phyloP scores from a whole-genome alignment of 495 filamentous ascomycete species.

The Penicillium goetzii region DNA sequence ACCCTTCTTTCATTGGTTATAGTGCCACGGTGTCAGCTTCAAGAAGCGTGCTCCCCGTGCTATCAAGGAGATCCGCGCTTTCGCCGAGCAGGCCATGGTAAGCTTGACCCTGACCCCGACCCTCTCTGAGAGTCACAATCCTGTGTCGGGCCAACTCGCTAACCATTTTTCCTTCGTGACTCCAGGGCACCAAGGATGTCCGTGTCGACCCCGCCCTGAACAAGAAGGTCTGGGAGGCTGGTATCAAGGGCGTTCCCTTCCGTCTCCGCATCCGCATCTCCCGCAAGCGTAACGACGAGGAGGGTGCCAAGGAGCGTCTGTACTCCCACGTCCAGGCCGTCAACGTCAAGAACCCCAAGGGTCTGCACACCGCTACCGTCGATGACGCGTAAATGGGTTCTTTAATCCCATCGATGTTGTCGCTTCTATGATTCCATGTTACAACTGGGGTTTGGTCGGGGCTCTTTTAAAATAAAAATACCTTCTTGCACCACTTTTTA shows the following conservation, averaged over 20 bases:
- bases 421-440: constrained; percentile 40
- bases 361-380: constrained; percentile 84
- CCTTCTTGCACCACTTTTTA: constrained; percentile 22
- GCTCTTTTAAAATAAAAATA: constrained; percentile 39
- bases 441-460: constrained; percentile 34
- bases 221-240: constrained; percentile 99
- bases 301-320: constrained; percentile 96
- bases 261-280: constrained; percentile 96
- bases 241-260: constrained; percentile 97
- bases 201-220: constrained; percentile 97
- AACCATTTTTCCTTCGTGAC: not conserved
- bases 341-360: constrained; percentile 98
- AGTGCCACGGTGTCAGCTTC: constrained; percentile 97
- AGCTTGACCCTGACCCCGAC: constrained; percentile 45
- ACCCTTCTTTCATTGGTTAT: constrained; percentile 45
- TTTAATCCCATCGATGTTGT: constrained; percentile 20
- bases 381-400: constrained; percentile 52
- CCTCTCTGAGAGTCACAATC: too few relatives aligned
- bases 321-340: constrained; percentile 99
- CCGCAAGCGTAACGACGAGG: constrained; percentile 99
- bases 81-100: constrained; percentile 95
- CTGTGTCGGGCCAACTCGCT: too few relatives aligned
- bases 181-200: constrained; percentile 93
- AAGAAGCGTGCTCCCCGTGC: constrained; percentile 98
- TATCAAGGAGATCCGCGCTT: constrained; percentile 98